Percentiles rank a stretch among this genome's conserved stretches.
phyloP scores from a whole-genome alignment of 179 eudicot species.

The Corrigiola litoralis region DNA sequence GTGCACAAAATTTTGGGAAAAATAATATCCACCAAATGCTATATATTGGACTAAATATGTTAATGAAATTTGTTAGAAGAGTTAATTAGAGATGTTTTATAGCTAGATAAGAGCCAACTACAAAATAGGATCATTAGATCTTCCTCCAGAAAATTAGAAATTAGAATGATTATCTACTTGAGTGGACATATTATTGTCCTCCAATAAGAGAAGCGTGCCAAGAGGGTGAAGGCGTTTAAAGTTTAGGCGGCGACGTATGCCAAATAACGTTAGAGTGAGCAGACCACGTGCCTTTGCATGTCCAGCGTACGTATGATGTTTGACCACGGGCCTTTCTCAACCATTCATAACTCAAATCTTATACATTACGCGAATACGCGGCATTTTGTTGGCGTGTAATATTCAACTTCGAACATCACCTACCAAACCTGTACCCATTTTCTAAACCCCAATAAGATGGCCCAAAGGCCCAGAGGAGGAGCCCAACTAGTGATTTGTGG shows the following conservation, averaged over 20 bases:
- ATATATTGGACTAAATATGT: too few species aligned
- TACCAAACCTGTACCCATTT: slow-evolving; percentile 1
- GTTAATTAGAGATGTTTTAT: too few species aligned
- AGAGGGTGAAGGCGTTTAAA: background rate
- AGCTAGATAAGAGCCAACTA: too few species aligned
- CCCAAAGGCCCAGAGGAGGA: background rate
- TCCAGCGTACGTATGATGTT: slow-evolving; percentile 1
- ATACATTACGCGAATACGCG: too few species aligned
- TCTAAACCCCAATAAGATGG: background rate
- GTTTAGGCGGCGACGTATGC: background rate
- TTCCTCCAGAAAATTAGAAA: too few species aligned
- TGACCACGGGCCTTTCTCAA: background rate
- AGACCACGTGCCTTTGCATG: slow-evolving; percentile 22
- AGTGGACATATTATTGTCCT: background rate
- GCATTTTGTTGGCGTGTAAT: slow-evolving; percentile 20
- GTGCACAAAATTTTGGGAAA: too few species aligned
- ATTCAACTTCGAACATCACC: slow-evolving; percentile 5
- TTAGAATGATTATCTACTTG: background rate
- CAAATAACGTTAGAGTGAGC: background rate
- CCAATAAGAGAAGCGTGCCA: background rate
- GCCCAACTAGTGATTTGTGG: background rate
- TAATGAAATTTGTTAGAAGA: too few species aligned
- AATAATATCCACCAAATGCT: too few species aligned
- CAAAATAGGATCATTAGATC: too few species aligned
- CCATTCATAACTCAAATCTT: background rate